Conservation (phyloP, 805 yeast species). For the Saccharomycopsis sp. region DNA sequence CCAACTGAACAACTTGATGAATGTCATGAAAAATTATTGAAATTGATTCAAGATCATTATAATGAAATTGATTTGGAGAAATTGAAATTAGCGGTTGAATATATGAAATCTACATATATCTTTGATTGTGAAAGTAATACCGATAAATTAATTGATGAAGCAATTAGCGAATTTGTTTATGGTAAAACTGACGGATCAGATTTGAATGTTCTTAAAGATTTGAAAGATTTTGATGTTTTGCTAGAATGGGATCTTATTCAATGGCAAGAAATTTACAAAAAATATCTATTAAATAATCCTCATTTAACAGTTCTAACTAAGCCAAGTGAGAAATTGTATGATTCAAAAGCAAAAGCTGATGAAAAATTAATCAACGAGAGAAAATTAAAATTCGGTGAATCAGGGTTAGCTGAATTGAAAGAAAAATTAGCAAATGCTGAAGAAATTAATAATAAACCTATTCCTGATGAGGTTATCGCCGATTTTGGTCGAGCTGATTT, state of each 20-base stretch:
- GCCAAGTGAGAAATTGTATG: slow-evolving; percentile 63
- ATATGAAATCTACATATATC: slow-evolving; percentile 53
- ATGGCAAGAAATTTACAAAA: slow-evolving; percentile 56
- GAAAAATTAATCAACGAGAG: slow-evolving; percentile 44
- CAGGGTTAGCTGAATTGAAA: slow-evolving; percentile 49
- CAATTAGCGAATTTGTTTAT: slow-evolving; percentile 74
- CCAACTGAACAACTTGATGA: slow-evolving; percentile 56
- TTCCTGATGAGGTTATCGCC: slow-evolving; percentile 61
- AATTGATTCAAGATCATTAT: slow-evolving; percentile 47
- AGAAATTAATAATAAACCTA: slow-evolving; percentile 59
- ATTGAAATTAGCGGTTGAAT: slow-evolving; percentile 62
- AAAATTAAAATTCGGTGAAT: slow-evolving; percentile 44
- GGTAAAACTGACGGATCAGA: slow-evolving; percentile 59
- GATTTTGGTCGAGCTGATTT: slow-evolving; percentile 71
- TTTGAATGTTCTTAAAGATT: slow-evolving; percentile 45
- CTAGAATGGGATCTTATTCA: slow-evolving; percentile 52
- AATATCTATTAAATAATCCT: slow-evolving; percentile 51
- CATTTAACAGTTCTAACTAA: slow-evolving; percentile 61
- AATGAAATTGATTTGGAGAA: slow-evolving; percentile 53
- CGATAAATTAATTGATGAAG: slow-evolving; percentile 52
- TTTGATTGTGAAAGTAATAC: slow-evolving; percentile 59
- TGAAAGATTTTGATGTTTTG: slow-evolving; percentile 54
- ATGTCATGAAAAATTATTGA: slow-evolving; percentile 45
- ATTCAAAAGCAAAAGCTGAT: slow-evolving; percentile 42
- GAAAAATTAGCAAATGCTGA: slow-evolving; percentile 55